phyloP scores from a whole-genome alignment of 257 asterid genomes.

The Solanum chaucha region DNA sequence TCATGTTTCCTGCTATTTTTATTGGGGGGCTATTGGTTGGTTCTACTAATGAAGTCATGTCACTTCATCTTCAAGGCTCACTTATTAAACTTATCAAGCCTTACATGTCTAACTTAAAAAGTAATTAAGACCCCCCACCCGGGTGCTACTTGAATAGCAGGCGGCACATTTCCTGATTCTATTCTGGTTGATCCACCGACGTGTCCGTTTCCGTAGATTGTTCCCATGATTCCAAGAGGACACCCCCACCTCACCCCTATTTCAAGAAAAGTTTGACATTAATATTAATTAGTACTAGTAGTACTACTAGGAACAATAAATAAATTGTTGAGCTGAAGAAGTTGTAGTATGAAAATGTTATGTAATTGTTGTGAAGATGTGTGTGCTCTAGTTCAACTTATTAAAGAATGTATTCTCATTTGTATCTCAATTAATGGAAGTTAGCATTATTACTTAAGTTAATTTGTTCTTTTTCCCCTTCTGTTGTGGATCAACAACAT shows the following conservation, averaged over 20 bases:
- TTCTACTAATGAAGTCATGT: conserved; percentile 75
- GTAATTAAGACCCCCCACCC: neutral
- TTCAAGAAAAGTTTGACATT: neutral
- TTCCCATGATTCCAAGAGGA: neutral
- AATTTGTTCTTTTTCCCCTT: too few species aligned
- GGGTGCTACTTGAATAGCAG: too few species aligned
- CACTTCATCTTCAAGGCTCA: conserved; percentile 65
- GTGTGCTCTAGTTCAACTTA: neutral
- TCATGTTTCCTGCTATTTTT: conserved; percentile 46
- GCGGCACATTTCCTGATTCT: neutral
- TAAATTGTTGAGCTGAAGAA: neutral
- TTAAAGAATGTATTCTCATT: neutral
- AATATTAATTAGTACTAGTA: neutral
- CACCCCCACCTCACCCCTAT: neutral
- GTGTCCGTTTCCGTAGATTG: too few species aligned
- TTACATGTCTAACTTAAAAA: neutral
- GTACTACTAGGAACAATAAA: neutral
- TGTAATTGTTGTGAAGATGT: neutral
- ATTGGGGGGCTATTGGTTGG: conserved; percentile 55
- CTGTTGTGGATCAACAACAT: too few species aligned
- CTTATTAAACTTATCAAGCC: conserved; percentile 43
- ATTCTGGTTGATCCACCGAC: neutral
- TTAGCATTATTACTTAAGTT: neutral
- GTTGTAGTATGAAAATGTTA: neutral
- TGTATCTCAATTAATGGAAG: neutral